Percentiles rank a stretch among this genome's conserved stretches.
phyloP scores from a whole-genome alignment of 1,284 basidiomycete species.

The Rhodotorula sp. region DNA sequence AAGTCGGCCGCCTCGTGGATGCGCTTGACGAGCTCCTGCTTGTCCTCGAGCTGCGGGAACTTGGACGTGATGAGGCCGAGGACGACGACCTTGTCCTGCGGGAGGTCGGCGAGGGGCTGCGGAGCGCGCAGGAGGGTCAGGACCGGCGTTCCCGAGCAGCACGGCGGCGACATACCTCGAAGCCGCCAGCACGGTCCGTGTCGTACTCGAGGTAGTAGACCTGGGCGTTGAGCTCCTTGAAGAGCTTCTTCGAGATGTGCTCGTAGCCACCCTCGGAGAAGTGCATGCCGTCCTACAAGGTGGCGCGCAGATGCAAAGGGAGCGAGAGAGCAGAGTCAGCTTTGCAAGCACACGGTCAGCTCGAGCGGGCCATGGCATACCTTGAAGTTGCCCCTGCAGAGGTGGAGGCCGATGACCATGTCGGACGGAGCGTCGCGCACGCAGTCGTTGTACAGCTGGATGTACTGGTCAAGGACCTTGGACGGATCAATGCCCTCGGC shows the following conservation, averaged over 20 bases:
- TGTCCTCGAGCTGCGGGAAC: slow-evolving; percentile 65
- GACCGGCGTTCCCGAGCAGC: background rate
- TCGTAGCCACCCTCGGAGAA: slow-evolving; percentile 74
- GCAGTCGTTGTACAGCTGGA: slow-evolving; percentile 59
- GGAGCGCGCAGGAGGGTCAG: slow-evolving; percentile 47
- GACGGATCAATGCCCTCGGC: slow-evolving; percentile 63
- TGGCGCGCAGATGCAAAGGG: too few species aligned
- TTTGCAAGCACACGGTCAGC: too few species aligned
- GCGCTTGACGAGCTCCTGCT: slow-evolving; percentile 61
- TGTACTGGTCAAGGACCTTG: slow-evolving; percentile 65
- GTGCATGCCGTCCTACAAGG: slow-evolving; percentile 63
- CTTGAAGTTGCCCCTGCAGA: background rate
- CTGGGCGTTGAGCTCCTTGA: slow-evolving; percentile 64
- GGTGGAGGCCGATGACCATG: slow-evolving; percentile 68
- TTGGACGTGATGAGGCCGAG: slow-evolving; percentile 75
- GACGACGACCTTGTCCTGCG: slow-evolving; percentile 67
- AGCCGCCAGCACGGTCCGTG: slow-evolving; percentile 68
- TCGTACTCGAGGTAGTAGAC: slow-evolving; percentile 76
- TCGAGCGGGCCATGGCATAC: background rate
- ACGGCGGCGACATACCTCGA: slow-evolving; percentile 50
- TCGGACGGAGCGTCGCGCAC: slow-evolving; percentile 63
- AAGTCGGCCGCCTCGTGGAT: slow-evolving; percentile 66
- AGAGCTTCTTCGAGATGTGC: slow-evolving; percentile 65
- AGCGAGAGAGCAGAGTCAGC: too few species aligned
- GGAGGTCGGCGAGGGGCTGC: slow-evolving; percentile 64